phyloP scores from a whole-genome alignment of 192 early-diverging fungal species.

The Phycomyces nitens region DNA sequence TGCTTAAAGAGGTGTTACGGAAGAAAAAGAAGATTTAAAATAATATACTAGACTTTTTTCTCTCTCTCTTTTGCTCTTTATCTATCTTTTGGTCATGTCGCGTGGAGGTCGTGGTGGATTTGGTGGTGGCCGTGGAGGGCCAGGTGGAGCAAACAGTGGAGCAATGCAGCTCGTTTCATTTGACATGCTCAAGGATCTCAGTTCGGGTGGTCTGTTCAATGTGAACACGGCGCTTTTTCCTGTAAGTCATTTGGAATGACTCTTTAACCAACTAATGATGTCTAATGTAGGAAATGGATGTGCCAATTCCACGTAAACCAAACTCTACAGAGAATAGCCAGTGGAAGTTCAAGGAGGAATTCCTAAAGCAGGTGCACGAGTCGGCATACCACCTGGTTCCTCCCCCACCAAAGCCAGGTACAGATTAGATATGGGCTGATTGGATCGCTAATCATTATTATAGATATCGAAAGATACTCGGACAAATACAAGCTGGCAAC shows the following conservation, averaged over 20 bases:
- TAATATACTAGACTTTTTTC: no score
- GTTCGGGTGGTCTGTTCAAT: conserved; percentile 30
- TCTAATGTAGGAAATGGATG: conserved; percentile 21
- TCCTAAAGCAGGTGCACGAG: conserved; percentile 12
- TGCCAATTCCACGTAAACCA: conserved; percentile 28
- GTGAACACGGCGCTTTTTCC: conserved; percentile 34
- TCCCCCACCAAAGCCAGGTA: conserved; percentile 27
- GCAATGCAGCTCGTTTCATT: conserved; percentile 32
- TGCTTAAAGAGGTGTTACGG: no score
- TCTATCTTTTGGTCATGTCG: conserved; percentile 12
- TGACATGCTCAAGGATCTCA: conserved; percentile 33
- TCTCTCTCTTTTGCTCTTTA: neutral
- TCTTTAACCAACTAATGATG: neutral
- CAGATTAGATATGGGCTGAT: neutral
- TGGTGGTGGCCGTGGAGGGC: conserved; percentile 24
- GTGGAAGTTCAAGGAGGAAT: conserved; percentile 18
- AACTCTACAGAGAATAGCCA: conserved; percentile 18
- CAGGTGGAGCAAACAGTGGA: conserved; percentile 20
- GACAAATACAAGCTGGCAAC: conserved; percentile 25
- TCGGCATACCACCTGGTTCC: conserved; percentile 18
- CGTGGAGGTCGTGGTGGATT: conserved; percentile 28
- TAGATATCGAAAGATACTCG: conserved; percentile 36
- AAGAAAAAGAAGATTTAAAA: no score
- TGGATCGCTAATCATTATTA: neutral
- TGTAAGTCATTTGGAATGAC: conserved; percentile 16